Conservation (phyloP, 2,329 filamentous ascomycete species). For the Xylariaceae sp. region DNA sequence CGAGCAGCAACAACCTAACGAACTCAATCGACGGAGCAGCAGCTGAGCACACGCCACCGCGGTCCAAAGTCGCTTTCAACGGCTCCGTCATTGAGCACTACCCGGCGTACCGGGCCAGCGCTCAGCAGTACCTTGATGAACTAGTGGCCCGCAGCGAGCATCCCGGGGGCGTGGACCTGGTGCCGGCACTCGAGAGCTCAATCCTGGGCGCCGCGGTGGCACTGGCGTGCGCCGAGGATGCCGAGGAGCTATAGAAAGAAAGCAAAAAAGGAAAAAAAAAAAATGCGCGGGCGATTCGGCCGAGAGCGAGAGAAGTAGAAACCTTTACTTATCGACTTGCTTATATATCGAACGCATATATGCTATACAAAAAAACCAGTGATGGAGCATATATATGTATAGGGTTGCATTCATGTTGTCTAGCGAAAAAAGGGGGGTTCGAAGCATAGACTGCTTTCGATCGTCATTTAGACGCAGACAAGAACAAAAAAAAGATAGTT, state of each 20-base stretch:
- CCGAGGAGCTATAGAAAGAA: constrained; percentile 3
- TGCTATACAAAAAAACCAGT: neutral
- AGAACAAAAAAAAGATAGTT: neutral
- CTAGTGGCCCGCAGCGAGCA: constrained; percentile 52
- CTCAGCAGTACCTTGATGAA: constrained; percentile 65
- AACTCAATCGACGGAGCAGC: constrained; percentile 48
- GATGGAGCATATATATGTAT: neutral
- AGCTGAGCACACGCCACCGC: constrained; percentile 49
- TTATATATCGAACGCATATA: neutral
- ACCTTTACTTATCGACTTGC: no score
- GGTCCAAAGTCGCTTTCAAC: constrained; percentile 73
- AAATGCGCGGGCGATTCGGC: no score
- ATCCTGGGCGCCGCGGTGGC: constrained; percentile 76
- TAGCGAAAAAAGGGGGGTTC: neutral
- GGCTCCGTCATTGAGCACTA: constrained; percentile 81
- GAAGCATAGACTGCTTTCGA: constrained; percentile 8
- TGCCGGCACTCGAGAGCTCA: constrained; percentile 73
- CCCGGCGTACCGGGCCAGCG: constrained; percentile 64
- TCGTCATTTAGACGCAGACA: neutral
- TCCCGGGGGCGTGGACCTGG: constrained; percentile 57
- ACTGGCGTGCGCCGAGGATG: constrained; percentile 48
- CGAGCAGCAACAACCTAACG: no score
- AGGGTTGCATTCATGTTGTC: neutral
- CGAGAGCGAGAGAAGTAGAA: no score
- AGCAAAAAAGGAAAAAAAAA: no score